These are phyloP conservation scores for Nemania serpens DNA, from an alignment of 2,329 filamentous ascomycete species.

Conservation along the genomic window DNA sequence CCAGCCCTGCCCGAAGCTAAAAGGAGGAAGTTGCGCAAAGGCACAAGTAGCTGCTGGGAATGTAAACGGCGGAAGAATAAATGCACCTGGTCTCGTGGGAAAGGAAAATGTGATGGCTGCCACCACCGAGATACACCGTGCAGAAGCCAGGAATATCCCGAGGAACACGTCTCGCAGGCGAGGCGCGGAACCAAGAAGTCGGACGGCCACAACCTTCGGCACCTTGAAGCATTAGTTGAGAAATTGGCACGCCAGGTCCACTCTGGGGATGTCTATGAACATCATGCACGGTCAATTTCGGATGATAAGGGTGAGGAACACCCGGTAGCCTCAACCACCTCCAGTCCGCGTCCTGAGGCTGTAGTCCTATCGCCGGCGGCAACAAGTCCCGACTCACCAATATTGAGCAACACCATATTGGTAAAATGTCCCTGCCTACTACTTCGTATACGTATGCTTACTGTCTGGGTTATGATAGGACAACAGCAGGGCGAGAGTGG, in stretches of 20 bases:
- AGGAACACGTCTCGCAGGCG: conserved; percentile 2
- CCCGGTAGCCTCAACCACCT: neutral
- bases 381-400: neutral
- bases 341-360: neutral
- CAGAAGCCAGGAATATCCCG: conserved; percentile 20
- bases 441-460: neutral
- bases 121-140: conserved; percentile 18
- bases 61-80: conserved; percentile 28
- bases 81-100: conserved; percentile 22
- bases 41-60: conserved; percentile 28
- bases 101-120: conserved; percentile 22
- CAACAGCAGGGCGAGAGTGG: neutral
- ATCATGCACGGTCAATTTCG: neutral
- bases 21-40: conserved; percentile 24
- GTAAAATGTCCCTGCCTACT: neutral
- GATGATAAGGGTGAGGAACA: neutral
- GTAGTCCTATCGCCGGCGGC: neutral
- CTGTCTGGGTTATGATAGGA: neutral
- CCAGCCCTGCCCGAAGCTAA: conserved; percentile 1
- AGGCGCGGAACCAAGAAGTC: neutral
- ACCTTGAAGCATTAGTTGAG: conserved; percentile 20
- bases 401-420: neutral
- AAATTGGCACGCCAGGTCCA: conserved; percentile 10
- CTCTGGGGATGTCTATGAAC: neutral
- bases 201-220: conserved; percentile 14